Conservation (phyloP, 768 basidiomycete genomes). For the Boletus patriciae region DNA sequence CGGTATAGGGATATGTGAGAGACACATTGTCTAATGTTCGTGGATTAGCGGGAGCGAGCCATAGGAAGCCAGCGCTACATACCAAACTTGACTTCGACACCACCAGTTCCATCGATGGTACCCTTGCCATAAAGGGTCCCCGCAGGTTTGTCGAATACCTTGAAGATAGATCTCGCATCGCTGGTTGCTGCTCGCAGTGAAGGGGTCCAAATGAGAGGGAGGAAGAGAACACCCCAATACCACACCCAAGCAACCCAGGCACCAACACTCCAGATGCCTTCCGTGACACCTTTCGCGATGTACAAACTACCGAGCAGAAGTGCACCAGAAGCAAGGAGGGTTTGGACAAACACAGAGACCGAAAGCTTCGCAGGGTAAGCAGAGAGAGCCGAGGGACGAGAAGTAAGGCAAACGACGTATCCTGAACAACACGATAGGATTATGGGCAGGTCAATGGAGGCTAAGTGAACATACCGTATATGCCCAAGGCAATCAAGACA, state of each 20-base stretch:
- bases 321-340: constrained; percentile 78
- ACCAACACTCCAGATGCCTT: constrained; percentile 30
- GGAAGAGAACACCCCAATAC: constrained; percentile 30
- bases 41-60: neutral
- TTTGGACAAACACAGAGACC: constrained; percentile 51
- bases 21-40: constrained; percentile 65
- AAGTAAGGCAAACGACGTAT: constrained; percentile 14
- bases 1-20: constrained; percentile 68
- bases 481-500: constrained; percentile 69
- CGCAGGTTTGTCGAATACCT: constrained; percentile 75
- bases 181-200: constrained; percentile 74
- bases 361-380: constrained; percentile 1
- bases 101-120: constrained; percentile 64
- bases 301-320: constrained; percentile 64
- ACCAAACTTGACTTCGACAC: constrained; percentile 90
- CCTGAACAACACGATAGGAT: constrained; percentile 11
- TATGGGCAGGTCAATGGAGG: neutral
- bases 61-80: constrained; percentile 19
- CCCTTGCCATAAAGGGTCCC: constrained; percentile 85
- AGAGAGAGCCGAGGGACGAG: constrained; percentile 9
- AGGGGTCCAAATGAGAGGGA: constrained; percentile 35
- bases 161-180: constrained; percentile 75
- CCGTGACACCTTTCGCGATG: constrained; percentile 29
- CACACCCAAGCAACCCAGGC: constrained; percentile 32
- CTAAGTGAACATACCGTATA: constrained; percentile 55